Evolutionary conservation across 2,329 filamentous ascomycete genomes (phyloP), one percentile per base, ranked within the genome.

Genomic region (Xylariaceae sp.): DNA sequence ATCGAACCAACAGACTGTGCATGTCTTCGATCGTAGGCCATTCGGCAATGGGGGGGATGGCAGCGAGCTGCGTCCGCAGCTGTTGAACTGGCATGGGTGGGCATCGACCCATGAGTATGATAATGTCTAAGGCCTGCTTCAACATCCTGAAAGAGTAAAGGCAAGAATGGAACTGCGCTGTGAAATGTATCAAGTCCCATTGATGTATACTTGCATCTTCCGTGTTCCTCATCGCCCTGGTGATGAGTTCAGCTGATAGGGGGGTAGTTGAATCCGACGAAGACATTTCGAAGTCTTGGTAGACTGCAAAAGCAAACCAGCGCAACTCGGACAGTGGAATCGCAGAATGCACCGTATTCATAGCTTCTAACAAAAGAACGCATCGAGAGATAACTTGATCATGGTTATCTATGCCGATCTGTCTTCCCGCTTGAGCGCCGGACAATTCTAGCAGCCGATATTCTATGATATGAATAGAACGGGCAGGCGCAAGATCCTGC

Each of bases 121-220:
- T 43, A 16, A 51, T 47, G n/a, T 52, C 64, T 2, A 74, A 47
- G 3, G 80, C 56, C 53, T 81, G 78, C 44, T 64, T 63, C 16
- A 75, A 56, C 46, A 79, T 75, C 33, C 79, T 71, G 1, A 85
- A 55, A 1, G 81, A 85, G 54, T 85, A 86, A 4, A 79, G 60
- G 1, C 72, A 67, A 4, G 76, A 77, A 40, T 83, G 77, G 0
- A 80, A 60, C 48, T 83, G 78, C 0, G 81, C 80, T 8, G 71
- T 59, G 36, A 84, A 67, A 52, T 88, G 83, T 33, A 85, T 61
- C 15, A 74, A 64, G 9, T 73, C 66, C 84, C 83, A 87, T 2
- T 67, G 63, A 50, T 59, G 36, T 53, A 49, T 34, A 28, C 63
- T 50, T 9, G 67, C 41, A 2, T 53, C 51, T n/a, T 65, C 57